phyloP scores from a whole-genome alignment of 1,139 yeast genomes.

The Scheffersomyces segobiensis region DNA sequence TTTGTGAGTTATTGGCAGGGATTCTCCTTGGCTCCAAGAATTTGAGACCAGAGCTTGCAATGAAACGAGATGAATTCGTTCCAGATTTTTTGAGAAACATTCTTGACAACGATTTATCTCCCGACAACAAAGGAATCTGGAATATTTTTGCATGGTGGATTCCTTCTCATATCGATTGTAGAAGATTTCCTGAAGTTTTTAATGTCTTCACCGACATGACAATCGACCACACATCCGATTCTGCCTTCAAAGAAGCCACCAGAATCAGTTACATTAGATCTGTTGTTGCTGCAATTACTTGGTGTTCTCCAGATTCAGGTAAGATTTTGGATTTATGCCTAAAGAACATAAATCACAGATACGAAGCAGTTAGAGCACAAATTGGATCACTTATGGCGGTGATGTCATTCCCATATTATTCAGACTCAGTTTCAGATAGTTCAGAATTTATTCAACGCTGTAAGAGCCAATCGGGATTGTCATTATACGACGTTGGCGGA shows the following conservation, averaged over 20 bases:
- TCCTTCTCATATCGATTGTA: conserved; percentile 62
- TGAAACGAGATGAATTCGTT: conserved; percentile 49
- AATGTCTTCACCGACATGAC: conserved; percentile 47
- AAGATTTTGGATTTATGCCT: conserved; percentile 48
- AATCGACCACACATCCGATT: conserved; percentile 54
- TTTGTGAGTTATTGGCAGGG: conserved; percentile 63
- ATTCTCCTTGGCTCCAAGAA: conserved; percentile 51
- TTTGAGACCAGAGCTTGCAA: conserved; percentile 21
- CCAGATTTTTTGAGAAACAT: conserved; percentile 44
- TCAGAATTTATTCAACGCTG: conserved; percentile 44
- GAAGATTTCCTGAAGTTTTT: conserved; percentile 63
- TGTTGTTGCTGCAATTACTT: conserved; percentile 54
- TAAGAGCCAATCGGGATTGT: conserved; percentile 27
- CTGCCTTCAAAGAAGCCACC: conserved; percentile 70
- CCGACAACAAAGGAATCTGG: conserved; percentile 81
- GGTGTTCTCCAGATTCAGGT: conserved; percentile 58
- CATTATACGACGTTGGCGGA: conserved; percentile 19
- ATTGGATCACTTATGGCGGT: conserved; percentile 66
- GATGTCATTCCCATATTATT: conserved; percentile 53
- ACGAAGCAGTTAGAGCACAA: conserved; percentile 72
- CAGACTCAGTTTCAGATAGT: conserved; percentile 48
- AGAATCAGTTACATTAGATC: conserved; percentile 59
- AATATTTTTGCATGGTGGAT: conserved; percentile 73
- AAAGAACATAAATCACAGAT: conserved; percentile 58
- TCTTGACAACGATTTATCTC: conserved; percentile 64